Conservation (phyloP, 2,329 filamentous ascomycete genomes). For the Exophiala calicioides region DNA sequence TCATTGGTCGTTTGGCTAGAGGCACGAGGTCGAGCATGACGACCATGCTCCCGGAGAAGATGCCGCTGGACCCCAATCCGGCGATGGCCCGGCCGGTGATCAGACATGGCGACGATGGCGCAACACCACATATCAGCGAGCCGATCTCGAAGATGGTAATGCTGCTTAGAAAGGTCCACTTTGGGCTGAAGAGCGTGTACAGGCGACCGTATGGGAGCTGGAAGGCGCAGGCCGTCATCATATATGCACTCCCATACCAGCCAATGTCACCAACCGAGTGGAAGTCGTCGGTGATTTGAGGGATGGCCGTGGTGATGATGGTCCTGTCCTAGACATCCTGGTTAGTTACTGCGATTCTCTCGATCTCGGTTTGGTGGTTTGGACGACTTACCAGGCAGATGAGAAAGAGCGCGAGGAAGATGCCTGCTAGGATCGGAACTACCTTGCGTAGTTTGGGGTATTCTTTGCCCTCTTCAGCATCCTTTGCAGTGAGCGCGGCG, state of each 20-base stretch:
- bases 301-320: too few relatives aligned
- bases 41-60: conserved; percentile 48
- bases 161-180: conserved; percentile 34
- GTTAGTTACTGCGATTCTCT: too few relatives aligned
- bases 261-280: conserved; percentile 30
- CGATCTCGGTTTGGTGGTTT: too few relatives aligned
- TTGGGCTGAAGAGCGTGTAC: conserved; percentile 24
- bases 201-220: conserved; percentile 23
- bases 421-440: too few relatives aligned
- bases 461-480: too few relatives aligned
- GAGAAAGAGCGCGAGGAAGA: too few relatives aligned
- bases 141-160: conserved; percentile 37
- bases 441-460: too few relatives aligned
- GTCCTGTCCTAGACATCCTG: too few relatives aligned
- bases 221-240: conserved; percentile 26
- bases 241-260: conserved; percentile 33
- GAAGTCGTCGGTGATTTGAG: conserved; percentile 30
- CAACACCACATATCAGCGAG: conserved; percentile 33
- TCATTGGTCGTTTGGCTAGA: conserved; percentile 37
- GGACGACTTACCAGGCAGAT: too few relatives aligned
- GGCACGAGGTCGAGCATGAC: conserved; percentile 36
- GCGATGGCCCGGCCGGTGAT: conserved; percentile 38
- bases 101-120: conserved; percentile 30
- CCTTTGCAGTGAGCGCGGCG: too few relatives aligned
- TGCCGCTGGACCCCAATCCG: conserved; percentile 37